Percentiles rank a stretch among this genome's conserved stretches.
phyloP scores from a whole-genome alignment of 768 basidiomycete species.

The Cubamyces lactineus region DNA sequence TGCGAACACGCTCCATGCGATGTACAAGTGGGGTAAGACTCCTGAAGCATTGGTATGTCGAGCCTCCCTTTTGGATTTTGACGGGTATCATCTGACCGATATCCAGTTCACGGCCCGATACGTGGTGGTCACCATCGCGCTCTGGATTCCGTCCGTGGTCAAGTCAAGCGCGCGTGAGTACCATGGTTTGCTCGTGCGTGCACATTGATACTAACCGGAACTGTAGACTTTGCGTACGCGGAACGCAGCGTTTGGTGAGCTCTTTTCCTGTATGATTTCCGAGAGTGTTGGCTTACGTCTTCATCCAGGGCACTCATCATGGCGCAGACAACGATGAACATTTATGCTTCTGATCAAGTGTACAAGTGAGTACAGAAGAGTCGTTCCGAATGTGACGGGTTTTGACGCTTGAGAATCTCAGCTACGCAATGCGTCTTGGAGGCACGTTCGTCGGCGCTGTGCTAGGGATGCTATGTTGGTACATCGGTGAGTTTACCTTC shows the following conservation, averaged over 20 bases:
- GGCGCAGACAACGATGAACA: conserved; percentile 59
- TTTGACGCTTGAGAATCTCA: conserved; percentile 17
- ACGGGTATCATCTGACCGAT: not conserved
- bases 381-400: not conserved
- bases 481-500: conserved; percentile 39
- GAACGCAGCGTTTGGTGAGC: conserved; percentile 51
- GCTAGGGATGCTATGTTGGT: conserved; percentile 54
- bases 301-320: conserved; percentile 55
- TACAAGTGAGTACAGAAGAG: conserved; percentile 41
- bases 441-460: conserved; percentile 54
- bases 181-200: not conserved
- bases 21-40: conserved; percentile 46
- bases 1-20: conserved; percentile 38
- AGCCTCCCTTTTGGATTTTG: not conserved
- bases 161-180: conserved; percentile 45
- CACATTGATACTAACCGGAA: not conserved
- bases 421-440: conserved; percentile 47
- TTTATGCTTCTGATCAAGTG: conserved; percentile 62
- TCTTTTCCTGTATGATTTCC: not conserved
- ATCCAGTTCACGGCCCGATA: conserved; percentile 56
- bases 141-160: conserved; percentile 56
- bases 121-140: conserved; percentile 47
- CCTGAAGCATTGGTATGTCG: conserved; percentile 43
- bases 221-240: conserved; percentile 45
- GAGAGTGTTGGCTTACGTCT: not conserved